These are phyloP conservation scores for Ceratocystis lukuohia DNA, from an alignment of 2,329 filamentous ascomycete species.

Conservation along the genomic window DNA sequence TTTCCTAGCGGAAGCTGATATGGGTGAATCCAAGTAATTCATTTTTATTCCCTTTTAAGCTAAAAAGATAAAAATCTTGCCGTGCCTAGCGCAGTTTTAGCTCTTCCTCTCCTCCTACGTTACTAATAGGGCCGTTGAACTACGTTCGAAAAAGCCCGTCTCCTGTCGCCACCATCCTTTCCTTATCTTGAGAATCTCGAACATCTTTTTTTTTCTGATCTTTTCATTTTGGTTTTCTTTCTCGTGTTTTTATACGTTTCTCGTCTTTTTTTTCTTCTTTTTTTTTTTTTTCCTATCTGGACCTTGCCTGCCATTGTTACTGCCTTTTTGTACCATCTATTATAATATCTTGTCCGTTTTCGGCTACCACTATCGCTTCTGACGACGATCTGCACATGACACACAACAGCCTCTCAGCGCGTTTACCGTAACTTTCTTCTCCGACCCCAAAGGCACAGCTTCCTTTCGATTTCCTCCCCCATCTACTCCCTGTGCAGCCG, in stretches of 20 bases:
- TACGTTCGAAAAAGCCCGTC: background rate
- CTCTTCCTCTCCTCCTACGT: background rate
- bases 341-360: too few relatives aligned
- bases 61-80: background rate
- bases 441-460: too few relatives aligned
- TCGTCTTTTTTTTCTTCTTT: background rate
- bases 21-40: too few relatives aligned
- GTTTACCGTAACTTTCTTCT: too few relatives aligned
- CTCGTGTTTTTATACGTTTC: background rate
- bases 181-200: background rate
- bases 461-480: too few relatives aligned
- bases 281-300: background rate
- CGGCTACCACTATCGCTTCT: too few relatives aligned
- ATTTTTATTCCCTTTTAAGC: too few relatives aligned
- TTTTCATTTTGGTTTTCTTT: background rate
- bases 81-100: conserved; percentile 12
- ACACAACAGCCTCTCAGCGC: too few relatives aligned
- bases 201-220: background rate
- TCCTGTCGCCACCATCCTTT: conserved; percentile 7
- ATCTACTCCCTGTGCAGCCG: too few relatives aligned
- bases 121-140: conserved; percentile 10
- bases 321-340: background rate
- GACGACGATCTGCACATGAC: too few relatives aligned
- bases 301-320: too few relatives aligned
- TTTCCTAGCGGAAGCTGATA: too few relatives aligned